These are phyloP conservation scores for Pterulicium gracile DNA, from an alignment of 1,284 basidiomycete genomes.

Conservation along the genomic window DNA sequence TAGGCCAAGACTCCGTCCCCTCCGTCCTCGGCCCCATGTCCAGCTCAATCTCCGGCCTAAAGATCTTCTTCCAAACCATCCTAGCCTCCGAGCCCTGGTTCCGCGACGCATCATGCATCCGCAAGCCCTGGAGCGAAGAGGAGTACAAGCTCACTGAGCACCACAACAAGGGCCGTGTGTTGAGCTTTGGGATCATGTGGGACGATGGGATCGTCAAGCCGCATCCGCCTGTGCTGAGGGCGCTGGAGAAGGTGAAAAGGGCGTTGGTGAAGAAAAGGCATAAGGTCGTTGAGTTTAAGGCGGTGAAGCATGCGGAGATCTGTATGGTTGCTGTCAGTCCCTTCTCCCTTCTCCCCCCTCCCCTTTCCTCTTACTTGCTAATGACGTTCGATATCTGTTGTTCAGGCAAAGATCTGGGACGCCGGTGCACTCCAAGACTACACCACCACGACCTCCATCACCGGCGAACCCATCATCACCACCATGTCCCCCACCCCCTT, in stretches of 20 bases:
- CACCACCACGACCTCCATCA: constrained; percentile 22
- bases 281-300: constrained; percentile 15
- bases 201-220: constrained; percentile 54
- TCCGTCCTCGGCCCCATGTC: constrained; percentile 35
- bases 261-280: constrained; percentile 61
- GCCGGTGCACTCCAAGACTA: constrained; percentile 36
- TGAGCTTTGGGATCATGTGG: constrained; percentile 47
- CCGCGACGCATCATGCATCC: constrained; percentile 29
- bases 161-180: constrained; percentile 9
- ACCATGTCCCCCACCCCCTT: constrained; percentile 32
- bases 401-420: constrained; percentile 27
- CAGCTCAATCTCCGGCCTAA: constrained; percentile 31
- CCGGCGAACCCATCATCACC: constrained; percentile 39
- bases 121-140: constrained; percentile 33
- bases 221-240: constrained; percentile 61
- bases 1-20: neutral
- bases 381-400: neutral
- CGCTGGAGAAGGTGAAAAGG: constrained; percentile 43
- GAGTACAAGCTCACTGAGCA: constrained; percentile 17
- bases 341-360: neutral
- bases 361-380: neutral
- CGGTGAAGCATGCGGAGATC: neutral
- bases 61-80: constrained; percentile 33
- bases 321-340: neutral
- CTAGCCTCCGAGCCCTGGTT: constrained; percentile 34